Evolutionary conservation across 2,329 filamentous ascomycete genomes (phyloP).

Genomic region (Fusarium sp.): DNA sequence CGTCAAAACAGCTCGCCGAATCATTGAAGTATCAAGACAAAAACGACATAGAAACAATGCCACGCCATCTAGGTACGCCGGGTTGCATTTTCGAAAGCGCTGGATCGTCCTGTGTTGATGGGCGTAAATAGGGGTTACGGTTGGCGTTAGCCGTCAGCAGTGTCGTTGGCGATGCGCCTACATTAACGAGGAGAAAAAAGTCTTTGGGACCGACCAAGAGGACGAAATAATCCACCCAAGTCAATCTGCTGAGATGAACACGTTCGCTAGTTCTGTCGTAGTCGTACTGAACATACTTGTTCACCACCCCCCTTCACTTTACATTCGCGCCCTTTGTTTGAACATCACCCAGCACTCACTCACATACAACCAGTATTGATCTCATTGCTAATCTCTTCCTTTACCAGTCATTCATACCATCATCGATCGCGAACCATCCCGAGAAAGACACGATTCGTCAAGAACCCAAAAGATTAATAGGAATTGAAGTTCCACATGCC

Average conservation of each 20-base stretch:
- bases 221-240: too few species aligned
- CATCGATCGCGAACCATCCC: background rate
- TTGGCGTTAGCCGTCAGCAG: background rate
- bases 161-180: background rate
- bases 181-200: background rate
- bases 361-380: background rate
- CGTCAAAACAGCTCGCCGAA: background rate
- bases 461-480: constrained; percentile 5
- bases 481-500: constrained; percentile 18
- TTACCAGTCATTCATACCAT: background rate
- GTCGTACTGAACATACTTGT: background rate
- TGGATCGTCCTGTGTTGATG: background rate
- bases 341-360: background rate
- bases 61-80: accelerated
- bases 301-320: background rate
- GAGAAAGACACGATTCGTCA: background rate
- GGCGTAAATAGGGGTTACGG: constrained; percentile 3
- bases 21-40: background rate
- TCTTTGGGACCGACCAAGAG: background rate
- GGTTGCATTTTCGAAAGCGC: background rate
- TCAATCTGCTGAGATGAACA: background rate
- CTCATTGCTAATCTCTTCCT: background rate
- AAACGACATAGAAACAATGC: accelerated
- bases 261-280: background rate
- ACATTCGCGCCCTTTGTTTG: background rate